Conservation (phyloP, 768 basidiomycete species). For the Suillus plorans region DNA sequence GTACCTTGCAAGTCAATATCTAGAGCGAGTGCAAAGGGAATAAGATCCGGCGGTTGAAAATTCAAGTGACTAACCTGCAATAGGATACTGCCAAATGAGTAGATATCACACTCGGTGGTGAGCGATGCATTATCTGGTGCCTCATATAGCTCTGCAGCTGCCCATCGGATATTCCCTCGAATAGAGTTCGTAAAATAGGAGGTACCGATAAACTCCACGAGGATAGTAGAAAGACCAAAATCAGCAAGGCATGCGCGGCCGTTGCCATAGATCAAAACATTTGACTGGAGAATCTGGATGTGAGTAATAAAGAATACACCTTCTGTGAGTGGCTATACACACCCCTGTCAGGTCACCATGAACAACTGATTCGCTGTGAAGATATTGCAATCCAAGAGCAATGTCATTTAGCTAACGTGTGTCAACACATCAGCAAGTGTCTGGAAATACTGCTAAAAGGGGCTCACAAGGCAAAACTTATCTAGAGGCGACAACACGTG, state of each 20-base stretch:
- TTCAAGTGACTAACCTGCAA: constrained; percentile 5
- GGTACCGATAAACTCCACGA: constrained; percentile 25
- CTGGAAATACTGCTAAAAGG: neutral
- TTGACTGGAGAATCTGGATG: constrained; percentile 21
- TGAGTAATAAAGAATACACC: neutral
- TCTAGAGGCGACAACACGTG: constrained; percentile 6
- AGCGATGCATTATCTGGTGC: neutral
- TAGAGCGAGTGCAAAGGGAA: neutral
- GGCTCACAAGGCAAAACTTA: constrained; percentile 19
- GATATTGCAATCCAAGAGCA: neutral
- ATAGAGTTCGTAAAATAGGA: constrained; percentile 31
- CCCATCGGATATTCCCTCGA: constrained; percentile 44
- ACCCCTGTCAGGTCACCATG: constrained; percentile 11
- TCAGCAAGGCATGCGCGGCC: constrained; percentile 46
- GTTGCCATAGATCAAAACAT: constrained; percentile 42
- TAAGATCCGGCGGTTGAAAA: neutral
- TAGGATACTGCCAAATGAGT: constrained; percentile 35
- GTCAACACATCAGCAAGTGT: neutral
- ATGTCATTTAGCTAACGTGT: neutral
- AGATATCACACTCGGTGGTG: constrained; percentile 40
- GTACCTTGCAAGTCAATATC: constrained; percentile 8
- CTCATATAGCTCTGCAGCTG: constrained; percentile 34
- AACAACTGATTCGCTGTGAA: constrained; percentile 3
- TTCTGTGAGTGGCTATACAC: neutral
- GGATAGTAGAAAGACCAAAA: constrained; percentile 40